Base-by-base conservation (phyloP, 2,329 filamentous ascomycete genomes). In the Escovopsis weberi region DNA sequence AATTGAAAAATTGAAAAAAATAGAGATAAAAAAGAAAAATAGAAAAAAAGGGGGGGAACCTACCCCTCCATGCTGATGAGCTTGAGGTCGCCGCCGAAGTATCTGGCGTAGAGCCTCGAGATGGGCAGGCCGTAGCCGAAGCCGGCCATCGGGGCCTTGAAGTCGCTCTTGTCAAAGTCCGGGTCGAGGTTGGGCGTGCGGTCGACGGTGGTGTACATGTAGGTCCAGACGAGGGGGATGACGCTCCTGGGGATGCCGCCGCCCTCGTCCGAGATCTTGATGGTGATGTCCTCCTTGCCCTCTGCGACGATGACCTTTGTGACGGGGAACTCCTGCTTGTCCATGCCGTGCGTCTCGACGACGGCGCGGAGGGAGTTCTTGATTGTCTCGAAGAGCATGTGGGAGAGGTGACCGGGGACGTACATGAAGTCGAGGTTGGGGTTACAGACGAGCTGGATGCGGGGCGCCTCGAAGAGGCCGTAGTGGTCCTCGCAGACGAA, bases 401-500 rank as follows among this genome's bases (percentile, higher is more conserved):
- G 91, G 52, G 87, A 94, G 62, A 98, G 62, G 65, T 98, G 91
- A n/a, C 91, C 91, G 1, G 91, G 91, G 42, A 98, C 91, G 59
- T 98, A 98, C 91, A 98, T 98, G 67, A 98, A 98, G 69, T 93
- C 82, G 56, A 98, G 74, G 61, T 93, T 80, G 15, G 86, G 83
- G 56, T 88, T 87, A 70, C 91, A 98, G 47, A 98, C 85, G 44
- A 98, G 81, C 64, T 96, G 88, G 51, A 98, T 82, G 62, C 94
- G 93, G 43, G 91, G 91, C 8, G 91, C 88, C 58, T 96, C 89
- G 56, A 96, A 98, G 10, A 98, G 70, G 47, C 91, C 91, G 59
- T 96, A 98, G 65, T 96, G 89, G 59, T 96, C 91, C 63, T 98
- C 91, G 59, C 91, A 98, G 32, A 98, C 91, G 57, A 96, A 98